phyloP scores from a whole-genome alignment of 2,329 filamentous ascomycete genomes.

The Zymoseptoria passerinii region DNA sequence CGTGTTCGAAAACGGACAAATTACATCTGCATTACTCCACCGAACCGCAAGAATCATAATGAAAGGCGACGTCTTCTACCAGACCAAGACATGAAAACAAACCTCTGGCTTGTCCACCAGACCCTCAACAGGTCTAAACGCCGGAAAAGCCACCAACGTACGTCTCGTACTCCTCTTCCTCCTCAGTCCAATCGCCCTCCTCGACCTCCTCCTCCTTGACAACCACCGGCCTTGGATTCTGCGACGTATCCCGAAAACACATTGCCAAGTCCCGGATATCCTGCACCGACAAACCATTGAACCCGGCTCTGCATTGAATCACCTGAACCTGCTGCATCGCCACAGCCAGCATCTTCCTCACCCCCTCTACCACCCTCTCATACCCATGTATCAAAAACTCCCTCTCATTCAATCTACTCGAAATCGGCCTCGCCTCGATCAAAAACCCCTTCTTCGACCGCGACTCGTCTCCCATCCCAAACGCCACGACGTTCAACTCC shows the following conservation, averaged over 20 bases:
- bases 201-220: not conserved
- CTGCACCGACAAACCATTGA: slow-evolving; percentile 3
- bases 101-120: not conserved
- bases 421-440: not conserved
- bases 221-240: not conserved
- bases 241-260: not conserved
- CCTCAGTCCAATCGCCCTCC: not conserved
- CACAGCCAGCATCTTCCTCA: slow-evolving; percentile 2
- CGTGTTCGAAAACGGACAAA: slow-evolving; percentile 16
- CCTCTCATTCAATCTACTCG: not conserved
- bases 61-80: slow-evolving; percentile 25
- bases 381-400: not conserved
- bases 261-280: slow-evolving; percentile 1
- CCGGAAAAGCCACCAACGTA: not conserved
- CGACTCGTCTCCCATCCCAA: not conserved
- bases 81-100: slow-evolving; percentile 2
- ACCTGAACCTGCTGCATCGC: not conserved
- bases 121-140: not conserved
- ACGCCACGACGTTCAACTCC: not conserved
- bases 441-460: not conserved
- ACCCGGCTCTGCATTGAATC: not conserved
- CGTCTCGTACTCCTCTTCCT: not conserved
- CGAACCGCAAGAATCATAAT: slow-evolving; percentile 25
- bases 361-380: not conserved
- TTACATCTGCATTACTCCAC: slow-evolving; percentile 24